A percentile compares a stretch with the other conserved stretches of the same genome.
Conservation (phyloP, 2,329 filamentous ascomycete species). For the Fusarium euwallaceae region DNA sequence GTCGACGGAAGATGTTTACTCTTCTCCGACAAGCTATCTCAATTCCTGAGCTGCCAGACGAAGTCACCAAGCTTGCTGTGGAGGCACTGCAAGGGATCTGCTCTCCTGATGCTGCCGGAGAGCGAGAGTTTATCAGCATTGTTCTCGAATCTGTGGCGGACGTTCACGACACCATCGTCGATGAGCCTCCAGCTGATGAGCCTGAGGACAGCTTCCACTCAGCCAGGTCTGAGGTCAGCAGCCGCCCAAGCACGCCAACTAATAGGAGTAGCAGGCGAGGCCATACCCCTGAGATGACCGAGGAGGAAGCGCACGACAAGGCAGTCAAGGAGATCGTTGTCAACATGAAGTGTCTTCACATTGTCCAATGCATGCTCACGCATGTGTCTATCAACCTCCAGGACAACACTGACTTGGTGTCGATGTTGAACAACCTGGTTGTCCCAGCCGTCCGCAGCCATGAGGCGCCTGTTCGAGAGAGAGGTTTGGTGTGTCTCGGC, state of each 20-base stretch:
- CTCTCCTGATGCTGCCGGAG: constrained; percentile 78
- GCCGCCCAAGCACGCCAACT: constrained; percentile 70
- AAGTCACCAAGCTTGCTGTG: constrained; percentile 89
- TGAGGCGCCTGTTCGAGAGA: constrained; percentile 91
- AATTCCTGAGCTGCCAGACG: constrained; percentile 88
- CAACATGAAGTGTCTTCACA: constrained; percentile 98
- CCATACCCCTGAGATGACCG: constrained; percentile 61
- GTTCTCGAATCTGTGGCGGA: constrained; percentile 95
- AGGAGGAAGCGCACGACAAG: constrained; percentile 78
- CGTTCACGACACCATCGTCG: constrained; percentile 92
- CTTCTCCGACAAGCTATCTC: constrained; percentile 88
- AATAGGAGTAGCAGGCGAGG: constrained; percentile 60
- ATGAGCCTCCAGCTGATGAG: constrained; percentile 71
- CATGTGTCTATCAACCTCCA: constrained; percentile 91
- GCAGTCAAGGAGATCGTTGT: constrained; percentile 92
- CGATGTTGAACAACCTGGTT: constrained; percentile 98
- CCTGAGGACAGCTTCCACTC: constrained; percentile 88
- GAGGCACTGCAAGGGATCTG: constrained; percentile 87
- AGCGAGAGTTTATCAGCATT: constrained; percentile 85
- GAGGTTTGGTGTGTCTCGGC: constrained; percentile 89
- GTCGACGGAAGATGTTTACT: constrained; percentile 94
- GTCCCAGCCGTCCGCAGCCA: constrained; percentile 95
- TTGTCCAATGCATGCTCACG: constrained; percentile 96
- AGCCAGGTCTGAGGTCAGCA: constrained; percentile 85
- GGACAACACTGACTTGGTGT: constrained; percentile 89